These are phyloP conservation scores for Ustilago hordei DNA, from an alignment of 1,284 basidiomycete genomes.

Conservation along the genomic window DNA sequence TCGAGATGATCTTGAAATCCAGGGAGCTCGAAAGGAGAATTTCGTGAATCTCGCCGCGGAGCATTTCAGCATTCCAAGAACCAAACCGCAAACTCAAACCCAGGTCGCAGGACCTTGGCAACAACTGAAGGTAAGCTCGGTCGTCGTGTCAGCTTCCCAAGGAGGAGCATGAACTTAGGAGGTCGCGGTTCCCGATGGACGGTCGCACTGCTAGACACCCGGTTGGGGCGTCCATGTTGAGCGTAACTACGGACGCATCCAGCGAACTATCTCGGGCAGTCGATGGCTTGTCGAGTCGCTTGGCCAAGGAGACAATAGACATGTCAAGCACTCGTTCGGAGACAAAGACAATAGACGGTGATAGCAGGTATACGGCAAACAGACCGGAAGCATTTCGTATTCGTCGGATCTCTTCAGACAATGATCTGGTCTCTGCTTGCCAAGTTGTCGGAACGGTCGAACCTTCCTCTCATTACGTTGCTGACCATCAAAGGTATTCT, in stretches of 20 bases:
- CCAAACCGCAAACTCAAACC: not conserved
- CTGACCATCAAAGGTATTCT: not conserved
- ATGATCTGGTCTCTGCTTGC: not conserved
- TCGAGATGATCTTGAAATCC: conserved; percentile 3
- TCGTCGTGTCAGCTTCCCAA: not conserved
- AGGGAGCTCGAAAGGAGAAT: conserved; percentile 4
- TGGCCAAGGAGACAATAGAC: not conserved
- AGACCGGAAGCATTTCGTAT: not conserved
- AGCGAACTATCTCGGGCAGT: not conserved
- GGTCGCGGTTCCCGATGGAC: not conserved
- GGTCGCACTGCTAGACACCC: not conserved
- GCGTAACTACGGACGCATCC: not conserved
- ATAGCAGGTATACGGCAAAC: not conserved
- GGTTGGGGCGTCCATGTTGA: not conserved
- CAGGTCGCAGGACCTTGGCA: not conserved
- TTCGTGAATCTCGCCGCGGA: conserved; percentile 4
- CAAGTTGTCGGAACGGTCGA: not conserved
- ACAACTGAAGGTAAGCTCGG: conserved; percentile 1
- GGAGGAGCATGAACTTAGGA: not conserved
- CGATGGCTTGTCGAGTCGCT: not conserved
- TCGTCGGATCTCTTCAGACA: not conserved
- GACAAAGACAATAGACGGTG: not conserved
- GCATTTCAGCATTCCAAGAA: not conserved
- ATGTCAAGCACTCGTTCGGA: not conserved
- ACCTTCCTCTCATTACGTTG: not conserved